A percentile compares a stretch with the other conserved stretches of the same genome.
Evolutionary conservation across 116 monocot genomes (phyloP).

Genomic region (Trichopus zeylanicus): DNA sequence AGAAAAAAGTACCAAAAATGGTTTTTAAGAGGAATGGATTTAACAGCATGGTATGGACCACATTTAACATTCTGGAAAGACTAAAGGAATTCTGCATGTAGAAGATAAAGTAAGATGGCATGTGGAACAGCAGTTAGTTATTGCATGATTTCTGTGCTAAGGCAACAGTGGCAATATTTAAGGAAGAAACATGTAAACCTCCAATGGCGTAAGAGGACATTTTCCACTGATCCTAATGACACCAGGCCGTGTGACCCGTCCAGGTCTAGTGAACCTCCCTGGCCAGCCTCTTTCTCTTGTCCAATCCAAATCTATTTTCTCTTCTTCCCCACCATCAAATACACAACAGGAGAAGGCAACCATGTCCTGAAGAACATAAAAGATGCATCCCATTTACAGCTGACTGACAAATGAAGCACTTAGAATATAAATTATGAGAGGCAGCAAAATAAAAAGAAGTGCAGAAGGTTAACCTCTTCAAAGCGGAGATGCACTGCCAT

Average conservation of each 20-base stretch:
- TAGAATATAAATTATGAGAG: not conserved
- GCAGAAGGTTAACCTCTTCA: constrained; percentile 61
- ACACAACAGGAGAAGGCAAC: constrained; percentile 98
- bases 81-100: too few species aligned
- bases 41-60: too few species aligned
- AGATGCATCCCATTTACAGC: not conserved
- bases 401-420: not conserved
- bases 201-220: constrained; percentile 96
- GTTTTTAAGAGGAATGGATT: too few species aligned
- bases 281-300: constrained; percentile 97
- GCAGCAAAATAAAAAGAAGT: not conserved
- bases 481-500: constrained; percentile 96
- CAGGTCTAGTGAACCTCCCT: constrained; percentile 92
- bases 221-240: constrained; percentile 88
- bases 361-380: constrained; percentile 71
- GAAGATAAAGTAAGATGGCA: too few species aligned
- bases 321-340: constrained; percentile 91
- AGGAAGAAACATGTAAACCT: constrained; percentile 38
- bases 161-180: not conserved
- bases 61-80: too few species aligned
- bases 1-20: too few species aligned
- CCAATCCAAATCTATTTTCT: constrained; percentile 68
- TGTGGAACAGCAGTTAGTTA: too few species aligned
- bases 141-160: not conserved
- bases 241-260: constrained; percentile 83